Evolutionary conservation across 441 rosid species (phyloP).

Genomic region (Melianthus villosus): DNA sequence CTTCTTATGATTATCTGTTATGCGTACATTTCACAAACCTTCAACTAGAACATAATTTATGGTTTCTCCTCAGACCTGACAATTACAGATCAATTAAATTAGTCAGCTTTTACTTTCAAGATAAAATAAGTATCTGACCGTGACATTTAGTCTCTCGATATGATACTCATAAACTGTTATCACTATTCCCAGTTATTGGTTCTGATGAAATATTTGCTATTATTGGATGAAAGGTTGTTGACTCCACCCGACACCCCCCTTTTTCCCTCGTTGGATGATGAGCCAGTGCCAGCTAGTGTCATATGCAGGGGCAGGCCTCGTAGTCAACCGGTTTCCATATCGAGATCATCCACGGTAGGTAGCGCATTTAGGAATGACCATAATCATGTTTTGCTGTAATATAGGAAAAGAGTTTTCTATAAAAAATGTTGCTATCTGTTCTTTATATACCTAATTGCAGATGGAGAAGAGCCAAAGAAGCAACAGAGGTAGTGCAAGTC

Average conservation of each 20-base stretch:
- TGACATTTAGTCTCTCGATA: slow-evolving; percentile 1
- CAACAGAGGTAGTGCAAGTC: slow-evolving; percentile 93
- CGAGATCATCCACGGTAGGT: slow-evolving; percentile 89
- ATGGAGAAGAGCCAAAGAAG: slow-evolving; percentile 88
- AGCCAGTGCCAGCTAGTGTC: slow-evolving; percentile 39
- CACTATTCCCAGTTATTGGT: slow-evolving; percentile 7
- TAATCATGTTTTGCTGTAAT: slow-evolving; percentile 1
- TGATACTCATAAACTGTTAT: slow-evolving; percentile 8
- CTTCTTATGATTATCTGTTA: background rate
- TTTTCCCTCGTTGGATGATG: slow-evolving; percentile 83
- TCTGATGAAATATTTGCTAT: slow-evolving; percentile 19
- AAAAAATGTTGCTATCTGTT: background rate
- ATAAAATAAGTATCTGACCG: slow-evolving; percentile 1
- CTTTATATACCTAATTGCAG: slow-evolving; percentile 21
- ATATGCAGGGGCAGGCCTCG: slow-evolving; percentile 67
- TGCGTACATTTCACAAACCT: background rate
- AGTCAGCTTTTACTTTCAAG: slow-evolving; percentile 1
- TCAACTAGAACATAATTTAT: slow-evolving; percentile 1
- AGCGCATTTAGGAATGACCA: slow-evolving; percentile 7
- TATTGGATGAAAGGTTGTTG: slow-evolving; percentile 57
- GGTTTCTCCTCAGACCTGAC: too few species aligned
- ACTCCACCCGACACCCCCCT: slow-evolving; percentile 98
- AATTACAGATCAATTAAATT: too few species aligned
- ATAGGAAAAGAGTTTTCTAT: background rate
- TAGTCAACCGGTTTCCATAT: slow-evolving; percentile 77